Base-by-base conservation (phyloP, 345 rosid genomes). In the Melaleuca quinquenervia region DNA sequence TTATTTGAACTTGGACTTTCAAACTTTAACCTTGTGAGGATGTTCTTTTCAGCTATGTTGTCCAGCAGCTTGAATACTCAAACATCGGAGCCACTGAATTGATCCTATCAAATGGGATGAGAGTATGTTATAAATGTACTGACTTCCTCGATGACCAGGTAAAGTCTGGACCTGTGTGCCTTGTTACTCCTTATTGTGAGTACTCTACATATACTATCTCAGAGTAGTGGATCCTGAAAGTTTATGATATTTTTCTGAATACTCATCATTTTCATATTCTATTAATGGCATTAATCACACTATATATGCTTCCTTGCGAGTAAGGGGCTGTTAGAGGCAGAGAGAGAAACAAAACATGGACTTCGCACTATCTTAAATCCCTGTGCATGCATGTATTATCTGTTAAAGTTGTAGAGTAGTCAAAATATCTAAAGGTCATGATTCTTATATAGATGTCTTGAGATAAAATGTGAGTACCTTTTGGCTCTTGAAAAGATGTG, bases 61-160 rank as follows among this genome's bases (percentile, higher is more conserved):
- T 87, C 70, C 87, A 89, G 88, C 96, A 90, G 91, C 85, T 87
- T 88, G 96, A 94, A 84, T 90, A 93, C 89, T 83, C 93, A 86
- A 92, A 92, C 86, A 90, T 96, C 87, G 96, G 95, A 88, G 99
- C 95, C 89, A 92, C 94, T 49, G 99, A 96, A 87, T 84, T 96
- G 86, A 88, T 93, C 60, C 89, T 94, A 90, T 94, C 99, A 84
- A 96, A 96, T 91, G 99, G 98, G 85, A 93, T 95, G 95, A 90
- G 92, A 83, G 92, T 95, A 87, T 95, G 96, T 91, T 95, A 93
- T 86, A 95, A 96, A 90, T 90, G 93, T 36, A 96, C 99, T 24
- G 96, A 96, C 88, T 94, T 94, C 91, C 94, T 92, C 90, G 95
- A 95, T 86, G 99, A 96, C 86, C 96, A 96, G 99, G 99, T 96